Evolutionary conservation across 495 filamentous ascomycete genomes (phyloP).

Genomic region (Neurospora sp.): DNA sequence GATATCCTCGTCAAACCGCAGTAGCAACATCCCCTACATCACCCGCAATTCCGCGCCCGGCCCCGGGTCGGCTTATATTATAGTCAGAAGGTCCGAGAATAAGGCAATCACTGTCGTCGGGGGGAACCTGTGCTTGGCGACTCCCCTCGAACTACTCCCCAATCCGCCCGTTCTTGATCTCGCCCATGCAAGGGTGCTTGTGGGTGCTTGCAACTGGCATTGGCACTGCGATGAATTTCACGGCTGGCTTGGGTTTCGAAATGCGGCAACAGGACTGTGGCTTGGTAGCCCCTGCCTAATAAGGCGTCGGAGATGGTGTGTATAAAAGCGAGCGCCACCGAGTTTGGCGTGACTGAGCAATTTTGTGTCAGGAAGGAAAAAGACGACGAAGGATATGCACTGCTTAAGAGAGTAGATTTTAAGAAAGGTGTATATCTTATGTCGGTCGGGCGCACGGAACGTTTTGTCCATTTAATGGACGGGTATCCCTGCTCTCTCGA

Average conservation of each 20-base stretch:
- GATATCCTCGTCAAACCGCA: not conserved
- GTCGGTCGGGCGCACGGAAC: not conserved
- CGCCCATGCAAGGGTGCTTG: not conserved
- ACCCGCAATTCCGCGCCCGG: not conserved
- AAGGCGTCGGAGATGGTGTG: no score
- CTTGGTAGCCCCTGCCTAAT: not conserved
- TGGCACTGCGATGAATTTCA: not conserved
- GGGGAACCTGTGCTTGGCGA: rapidly evolving
- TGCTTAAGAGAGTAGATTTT: not conserved
- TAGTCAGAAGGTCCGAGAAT: not conserved
- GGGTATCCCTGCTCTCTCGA: no score
- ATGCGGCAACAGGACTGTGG: not conserved
- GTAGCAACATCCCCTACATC: not conserved
- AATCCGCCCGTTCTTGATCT: not conserved
- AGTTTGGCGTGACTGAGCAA: not conserved
- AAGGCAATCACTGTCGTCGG: not conserved
- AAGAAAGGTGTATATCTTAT: not conserved
- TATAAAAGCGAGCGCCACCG: not conserved
- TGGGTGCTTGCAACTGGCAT: not conserved
- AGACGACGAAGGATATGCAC: not conserved
- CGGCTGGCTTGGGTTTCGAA: not conserved
- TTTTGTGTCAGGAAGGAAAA: not conserved
- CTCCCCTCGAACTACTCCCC: not conserved
- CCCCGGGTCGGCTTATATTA: not conserved
- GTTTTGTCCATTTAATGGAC: no score